Percentiles rank a stretch among this genome's conserved stretches.
phyloP scores from a whole-genome alignment of 805 yeast genomes.

The Metschnikowia santaceciliae region DNA sequence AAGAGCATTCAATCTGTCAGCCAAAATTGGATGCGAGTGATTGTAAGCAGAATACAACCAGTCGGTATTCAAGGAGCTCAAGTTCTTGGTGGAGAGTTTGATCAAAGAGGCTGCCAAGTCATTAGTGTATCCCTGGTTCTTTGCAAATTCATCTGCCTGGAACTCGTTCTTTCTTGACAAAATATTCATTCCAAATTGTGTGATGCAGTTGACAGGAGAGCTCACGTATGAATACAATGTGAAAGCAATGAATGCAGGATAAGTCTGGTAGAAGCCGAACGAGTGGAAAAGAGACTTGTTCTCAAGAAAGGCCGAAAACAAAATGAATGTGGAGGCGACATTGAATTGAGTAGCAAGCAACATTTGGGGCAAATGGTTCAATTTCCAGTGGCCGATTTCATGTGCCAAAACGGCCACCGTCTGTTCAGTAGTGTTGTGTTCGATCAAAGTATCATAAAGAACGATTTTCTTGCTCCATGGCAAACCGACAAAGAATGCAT shows the following conservation, averaged over 20 bases:
- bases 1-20: constrained; percentile 82
- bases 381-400: constrained; percentile 97
- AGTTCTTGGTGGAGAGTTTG: constrained; percentile 72
- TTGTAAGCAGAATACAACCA: constrained; percentile 85
- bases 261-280: constrained; percentile 64
- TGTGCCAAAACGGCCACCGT: constrained; percentile 96
- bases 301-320: constrained; percentile 76
- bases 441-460: constrained; percentile 83
- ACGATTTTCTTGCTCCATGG: constrained; percentile 98
- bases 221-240: constrained; percentile 72
- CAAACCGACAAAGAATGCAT: constrained; percentile 92
- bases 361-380: constrained; percentile 80
- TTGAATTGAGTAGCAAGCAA: constrained; percentile 62
- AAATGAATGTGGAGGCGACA: constrained; percentile 58
- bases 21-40: constrained; percentile 86
- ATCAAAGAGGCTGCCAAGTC: constrained; percentile 71
- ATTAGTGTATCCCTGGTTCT: constrained; percentile 62
- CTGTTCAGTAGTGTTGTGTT: constrained; percentile 70
- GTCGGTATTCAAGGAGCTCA: constrained; percentile 85
- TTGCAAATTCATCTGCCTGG: constrained; percentile 89
- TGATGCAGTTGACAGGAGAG: constrained; percentile 68
- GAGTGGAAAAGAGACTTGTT: constrained; percentile 74
- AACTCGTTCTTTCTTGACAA: constrained; percentile 85
- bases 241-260: constrained; percentile 81
- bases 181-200: constrained; percentile 63